phyloP scores from a whole-genome alignment of 768 basidiomycete genomes.

The Inosperma sp. region DNA sequence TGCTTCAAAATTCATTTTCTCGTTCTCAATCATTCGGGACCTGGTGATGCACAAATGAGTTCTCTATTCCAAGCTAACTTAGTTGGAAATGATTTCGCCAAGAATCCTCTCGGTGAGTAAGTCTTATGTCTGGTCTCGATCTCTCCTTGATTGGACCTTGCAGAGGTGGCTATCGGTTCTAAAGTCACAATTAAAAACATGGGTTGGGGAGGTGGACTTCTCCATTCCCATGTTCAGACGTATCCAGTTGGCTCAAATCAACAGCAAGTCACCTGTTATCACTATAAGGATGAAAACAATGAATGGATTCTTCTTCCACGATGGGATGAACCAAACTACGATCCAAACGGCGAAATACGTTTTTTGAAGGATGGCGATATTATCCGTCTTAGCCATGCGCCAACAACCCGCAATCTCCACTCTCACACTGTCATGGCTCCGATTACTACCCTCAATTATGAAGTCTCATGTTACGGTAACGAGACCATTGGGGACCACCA shows the following conservation, averaged over 20 bases:
- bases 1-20: constrained; percentile 97
- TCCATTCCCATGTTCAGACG: constrained; percentile 96
- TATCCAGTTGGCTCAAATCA: constrained; percentile 89
- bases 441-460: constrained; percentile 80
- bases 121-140: neutral
- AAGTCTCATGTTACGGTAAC: constrained; percentile 95
- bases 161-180: constrained; percentile 87
- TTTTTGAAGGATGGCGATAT: constrained; percentile 74
- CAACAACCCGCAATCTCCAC: constrained; percentile 89
- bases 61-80: constrained; percentile 97
- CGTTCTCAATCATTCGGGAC: constrained; percentile 88
- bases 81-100: constrained; percentile 88
- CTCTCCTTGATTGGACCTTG: neutral
- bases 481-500: constrained; percentile 78
- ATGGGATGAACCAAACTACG: constrained; percentile 70
- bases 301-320: constrained; percentile 76
- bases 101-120: constrained; percentile 80
- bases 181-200: constrained; percentile 93
- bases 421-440: constrained; percentile 88
- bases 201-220: constrained; percentile 93
- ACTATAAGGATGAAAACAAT: constrained; percentile 99
- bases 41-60: constrained; percentile 98
- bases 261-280: constrained; percentile 98
- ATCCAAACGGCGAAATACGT: constrained; percentile 61
- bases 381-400: constrained; percentile 73